Conservation (phyloP, 2,329 filamentous ascomycete species). For the Cryphonectria japonica region DNA sequence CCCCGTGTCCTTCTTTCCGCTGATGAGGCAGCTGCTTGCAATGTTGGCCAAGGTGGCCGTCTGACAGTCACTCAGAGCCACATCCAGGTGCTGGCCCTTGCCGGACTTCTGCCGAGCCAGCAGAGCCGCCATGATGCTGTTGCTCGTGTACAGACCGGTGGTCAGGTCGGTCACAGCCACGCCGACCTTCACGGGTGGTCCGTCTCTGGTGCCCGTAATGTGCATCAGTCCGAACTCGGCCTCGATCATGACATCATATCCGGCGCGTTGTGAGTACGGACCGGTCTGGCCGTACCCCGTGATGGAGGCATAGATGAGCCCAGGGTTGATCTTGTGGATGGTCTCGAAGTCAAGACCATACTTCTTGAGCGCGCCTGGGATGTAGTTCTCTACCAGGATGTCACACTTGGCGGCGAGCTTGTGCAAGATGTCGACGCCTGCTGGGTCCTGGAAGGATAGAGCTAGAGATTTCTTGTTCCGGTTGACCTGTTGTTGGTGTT, state of each 20-base stretch:
- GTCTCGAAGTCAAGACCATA: slow-evolving; percentile 89
- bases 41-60: slow-evolving; percentile 95
- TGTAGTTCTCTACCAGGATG: slow-evolving; percentile 94
- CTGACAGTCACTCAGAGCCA: slow-evolving; percentile 90
- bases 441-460: slow-evolving; percentile 84
- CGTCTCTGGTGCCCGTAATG: slow-evolving; percentile 87
- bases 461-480: slow-evolving; percentile 96
- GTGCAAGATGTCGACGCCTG: slow-evolving; percentile 86
- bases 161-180: slow-evolving; percentile 97
- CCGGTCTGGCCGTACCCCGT: slow-evolving; percentile 97
- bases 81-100: slow-evolving; percentile 89
- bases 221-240: slow-evolving; percentile 99
- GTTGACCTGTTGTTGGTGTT: slow-evolving; percentile 71
- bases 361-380: slow-evolving; percentile 86
- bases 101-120: slow-evolving; percentile 75
- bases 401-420: slow-evolving; percentile 83
- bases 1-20: slow-evolving; percentile 82
- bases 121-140: slow-evolving; percentile 92
- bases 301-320: slow-evolving; percentile 91
- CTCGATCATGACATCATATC: slow-evolving; percentile 99
- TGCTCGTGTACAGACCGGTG: slow-evolving; percentile 92
- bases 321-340: slow-evolving; percentile 78
- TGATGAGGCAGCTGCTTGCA: slow-evolving; percentile 87
- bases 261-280: slow-evolving; percentile 82
- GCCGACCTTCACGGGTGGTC: slow-evolving; percentile 93